Conservation (phyloP, 83 land plant genomes). For the Thuja plicata region DNA sequence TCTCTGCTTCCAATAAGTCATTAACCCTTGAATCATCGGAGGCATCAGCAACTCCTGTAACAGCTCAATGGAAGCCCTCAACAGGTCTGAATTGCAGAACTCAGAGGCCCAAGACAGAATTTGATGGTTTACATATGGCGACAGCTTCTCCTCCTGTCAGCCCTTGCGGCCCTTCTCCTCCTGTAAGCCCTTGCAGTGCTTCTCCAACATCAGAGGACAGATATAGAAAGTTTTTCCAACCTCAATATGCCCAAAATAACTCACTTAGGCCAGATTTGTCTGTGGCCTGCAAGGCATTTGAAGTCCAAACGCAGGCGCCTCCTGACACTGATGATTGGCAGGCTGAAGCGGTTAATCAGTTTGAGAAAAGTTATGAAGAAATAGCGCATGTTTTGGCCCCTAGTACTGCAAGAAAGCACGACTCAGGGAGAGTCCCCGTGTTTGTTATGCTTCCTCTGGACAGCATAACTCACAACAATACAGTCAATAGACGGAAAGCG, state of each 20-base stretch:
- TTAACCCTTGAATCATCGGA: not conserved
- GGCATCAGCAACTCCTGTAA: not conserved
- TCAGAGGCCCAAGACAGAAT: not conserved
- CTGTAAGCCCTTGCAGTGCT: conserved; percentile 25
- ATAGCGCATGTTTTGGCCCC: not conserved
- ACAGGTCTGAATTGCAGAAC: not conserved
- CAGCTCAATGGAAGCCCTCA: conserved; percentile 1
- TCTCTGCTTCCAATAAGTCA: not conserved
- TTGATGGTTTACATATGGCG: not conserved
- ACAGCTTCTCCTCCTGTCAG: not conserved
- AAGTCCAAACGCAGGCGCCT: conserved; percentile 2
- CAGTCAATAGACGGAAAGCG: conserved; percentile 58
- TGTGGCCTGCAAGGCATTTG: conserved; percentile 47
- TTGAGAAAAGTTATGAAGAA: not conserved
- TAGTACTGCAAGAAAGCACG: not conserved
- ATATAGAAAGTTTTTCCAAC: not conserved
- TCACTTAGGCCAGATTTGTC: conserved; percentile 41
- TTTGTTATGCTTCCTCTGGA: conserved; percentile 94
- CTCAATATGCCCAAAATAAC: not conserved
- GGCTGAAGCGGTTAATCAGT: not conserved
- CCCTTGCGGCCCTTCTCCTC: conserved; percentile 25
- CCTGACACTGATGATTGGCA: conserved; percentile 1
- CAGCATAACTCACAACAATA: conserved; percentile 49
- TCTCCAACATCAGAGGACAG: conserved; percentile 24
- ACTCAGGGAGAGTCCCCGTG: conserved; percentile 66